Percentiles rank a stretch among this genome's conserved stretches.
Evolutionary conservation across 805 yeast genomes (phyloP).

Genomic region (Nakazawaea populi): DNA sequence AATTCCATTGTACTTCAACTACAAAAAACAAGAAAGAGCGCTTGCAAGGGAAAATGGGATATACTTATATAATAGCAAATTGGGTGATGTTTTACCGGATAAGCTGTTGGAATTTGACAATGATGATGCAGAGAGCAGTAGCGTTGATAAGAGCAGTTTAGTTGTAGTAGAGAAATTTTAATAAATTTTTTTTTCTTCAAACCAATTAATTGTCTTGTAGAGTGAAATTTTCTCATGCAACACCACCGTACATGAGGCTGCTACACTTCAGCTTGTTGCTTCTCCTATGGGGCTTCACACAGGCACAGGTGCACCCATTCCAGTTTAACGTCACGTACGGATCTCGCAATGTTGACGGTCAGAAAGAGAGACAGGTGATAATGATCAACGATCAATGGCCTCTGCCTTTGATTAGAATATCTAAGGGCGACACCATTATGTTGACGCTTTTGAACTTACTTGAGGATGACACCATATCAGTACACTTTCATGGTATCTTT

Average conservation of each 20-base stretch:
- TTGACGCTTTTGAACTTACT: conserved; percentile 27
- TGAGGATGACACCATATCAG: conserved; percentile 29
- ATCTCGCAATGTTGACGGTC: conserved; percentile 46
- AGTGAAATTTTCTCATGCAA: too few relatives aligned
- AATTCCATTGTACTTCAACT: conserved; percentile 22
- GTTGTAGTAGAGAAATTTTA: too few relatives aligned
- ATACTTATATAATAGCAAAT: conserved; percentile 32
- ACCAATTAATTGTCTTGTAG: too few relatives aligned
- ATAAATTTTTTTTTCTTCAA: too few relatives aligned
- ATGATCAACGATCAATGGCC: conserved; percentile 52
- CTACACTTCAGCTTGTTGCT: neutral
- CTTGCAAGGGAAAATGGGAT: conserved; percentile 44
- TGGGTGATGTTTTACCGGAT: neutral
- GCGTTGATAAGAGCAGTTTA: too few relatives aligned
- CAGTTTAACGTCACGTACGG: conserved; percentile 30
- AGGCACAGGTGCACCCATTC: neutral
- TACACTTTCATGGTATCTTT: conserved; percentile 42
- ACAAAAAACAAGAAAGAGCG: conserved; percentile 45
- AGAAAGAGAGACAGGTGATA: conserved; percentile 29
- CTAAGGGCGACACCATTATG: conserved; percentile 32
- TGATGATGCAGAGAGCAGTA: too few relatives aligned
- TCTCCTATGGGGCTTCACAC: neutral
- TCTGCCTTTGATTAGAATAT: conserved; percentile 32
- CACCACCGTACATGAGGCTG: too few relatives aligned
- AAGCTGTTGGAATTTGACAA: too few relatives aligned